A percentile compares a stretch with the other conserved stretches of the same genome.
phyloP scores from a whole-genome alignment of 2,329 filamentous ascomycete genomes.

The Cytospora mali region DNA sequence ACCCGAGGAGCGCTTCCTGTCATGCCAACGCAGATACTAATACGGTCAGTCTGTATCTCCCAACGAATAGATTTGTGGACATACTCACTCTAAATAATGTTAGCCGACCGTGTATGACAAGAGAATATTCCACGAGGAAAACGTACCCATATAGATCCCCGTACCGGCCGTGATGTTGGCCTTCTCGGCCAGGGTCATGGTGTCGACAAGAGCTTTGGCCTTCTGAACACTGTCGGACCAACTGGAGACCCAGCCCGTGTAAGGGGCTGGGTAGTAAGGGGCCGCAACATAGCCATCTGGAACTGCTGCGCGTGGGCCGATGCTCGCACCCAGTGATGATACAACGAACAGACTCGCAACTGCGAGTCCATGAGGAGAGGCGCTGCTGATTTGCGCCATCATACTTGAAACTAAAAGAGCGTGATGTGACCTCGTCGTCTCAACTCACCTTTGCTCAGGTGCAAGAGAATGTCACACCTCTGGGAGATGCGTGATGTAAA shows the following conservation, averaged over 20 bases:
- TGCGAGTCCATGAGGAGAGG: conserved; percentile 13
- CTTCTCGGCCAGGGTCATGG: conserved; percentile 81
- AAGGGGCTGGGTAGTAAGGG: conserved; percentile 73
- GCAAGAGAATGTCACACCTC: conserved; percentile 1
- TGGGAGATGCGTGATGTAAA: conserved; percentile 7
- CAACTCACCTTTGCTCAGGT: conserved; percentile 8
- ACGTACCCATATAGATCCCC: conserved; percentile 68
- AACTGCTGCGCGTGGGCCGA: conserved; percentile 35
- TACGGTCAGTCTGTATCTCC: conserved; percentile 19
- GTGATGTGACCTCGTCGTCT: conserved; percentile 8
- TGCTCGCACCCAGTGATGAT: conserved; percentile 29
- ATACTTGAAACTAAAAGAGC: conserved; percentile 12
- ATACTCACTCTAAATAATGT: conserved; percentile 31
- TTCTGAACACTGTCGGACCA: conserved; percentile 74
- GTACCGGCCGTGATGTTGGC: conserved; percentile 75
- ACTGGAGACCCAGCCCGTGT: conserved; percentile 69
- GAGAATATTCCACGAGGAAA: neutral
- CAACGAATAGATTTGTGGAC: neutral
- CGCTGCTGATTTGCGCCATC: conserved; percentile 19
- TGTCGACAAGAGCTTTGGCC: conserved; percentile 67
- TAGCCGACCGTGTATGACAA: conserved; percentile 16
- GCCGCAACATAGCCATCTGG: conserved; percentile 46
- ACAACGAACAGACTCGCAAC: conserved; percentile 26
- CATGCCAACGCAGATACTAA: conserved; percentile 73
- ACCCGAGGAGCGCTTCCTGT: conserved; percentile 71